phyloP scores from a whole-genome alignment of 1,139 yeast species.

The Trichomonascaceae sp. region DNA sequence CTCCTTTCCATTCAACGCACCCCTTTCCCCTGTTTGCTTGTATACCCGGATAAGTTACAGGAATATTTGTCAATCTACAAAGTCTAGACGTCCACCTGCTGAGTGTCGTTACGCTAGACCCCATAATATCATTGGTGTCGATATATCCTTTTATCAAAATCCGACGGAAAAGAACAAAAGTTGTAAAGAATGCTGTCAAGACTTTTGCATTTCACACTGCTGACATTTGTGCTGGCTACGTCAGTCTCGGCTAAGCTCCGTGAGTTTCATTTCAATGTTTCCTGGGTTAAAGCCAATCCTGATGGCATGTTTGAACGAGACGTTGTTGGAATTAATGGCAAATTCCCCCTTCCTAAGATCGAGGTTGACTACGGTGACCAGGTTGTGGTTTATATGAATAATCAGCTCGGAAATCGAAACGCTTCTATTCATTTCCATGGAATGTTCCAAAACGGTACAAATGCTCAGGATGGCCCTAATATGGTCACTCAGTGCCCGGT shows the following conservation, averaged over 20 bases:
- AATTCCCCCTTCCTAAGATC: conserved; percentile 80
- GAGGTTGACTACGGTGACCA: conserved; percentile 69
- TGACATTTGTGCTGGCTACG: conserved; percentile 2
- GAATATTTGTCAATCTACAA: neutral
- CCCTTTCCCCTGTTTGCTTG: neutral
- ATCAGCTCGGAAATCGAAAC: conserved; percentile 55
- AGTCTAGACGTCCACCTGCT: neutral
- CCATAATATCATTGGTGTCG: neutral
- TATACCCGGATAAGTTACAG: neutral
- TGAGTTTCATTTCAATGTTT: conserved; percentile 63
- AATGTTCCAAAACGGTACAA: conserved; percentile 71
- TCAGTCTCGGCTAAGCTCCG: conserved; percentile 47
- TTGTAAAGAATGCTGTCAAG: conserved; percentile 1
- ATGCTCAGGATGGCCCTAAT: conserved; percentile 84
- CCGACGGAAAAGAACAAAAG: neutral
- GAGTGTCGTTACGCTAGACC: neutral
- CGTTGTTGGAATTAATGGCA: conserved; percentile 72
- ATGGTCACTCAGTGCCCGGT: conserved; percentile 85
- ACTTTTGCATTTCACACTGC: neutral
- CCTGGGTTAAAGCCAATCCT: conserved; percentile 69
- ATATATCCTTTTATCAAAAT: neutral
- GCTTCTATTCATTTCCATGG: conserved; percentile 91
- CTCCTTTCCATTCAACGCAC: neutral
- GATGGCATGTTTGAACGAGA: conserved; percentile 64
- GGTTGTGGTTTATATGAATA: conserved; percentile 58